Evolutionary conservation across 495 filamentous ascomycete genomes (phyloP).

Genomic region (Tuber borchii): DNA sequence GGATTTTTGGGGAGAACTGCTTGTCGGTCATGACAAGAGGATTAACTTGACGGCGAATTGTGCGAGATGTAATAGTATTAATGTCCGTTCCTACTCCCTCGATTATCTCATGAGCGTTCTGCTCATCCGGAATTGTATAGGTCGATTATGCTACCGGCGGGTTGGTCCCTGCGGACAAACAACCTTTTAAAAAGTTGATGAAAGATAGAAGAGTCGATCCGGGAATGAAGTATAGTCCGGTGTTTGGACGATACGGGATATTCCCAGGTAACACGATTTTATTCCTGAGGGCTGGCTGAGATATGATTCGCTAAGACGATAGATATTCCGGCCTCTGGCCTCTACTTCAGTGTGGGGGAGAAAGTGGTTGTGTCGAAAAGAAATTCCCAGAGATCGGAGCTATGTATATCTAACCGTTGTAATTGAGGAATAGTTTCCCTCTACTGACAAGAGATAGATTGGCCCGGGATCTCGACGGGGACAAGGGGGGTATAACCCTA

Average conservation of each 20-base stretch:
- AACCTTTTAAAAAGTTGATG: constrained; percentile 48
- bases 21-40: constrained; percentile 42
- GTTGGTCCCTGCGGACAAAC: not conserved
- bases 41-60: constrained; percentile 71
- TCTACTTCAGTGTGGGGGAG: constrained; percentile 27
- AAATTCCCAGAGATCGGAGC: constrained; percentile 29
- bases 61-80: constrained; percentile 54
- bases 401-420: constrained; percentile 14
- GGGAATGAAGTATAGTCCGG: constrained; percentile 30
- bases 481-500: not conserved
- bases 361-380: constrained; percentile 21
- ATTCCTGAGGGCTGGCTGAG: not conserved
- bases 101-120: not conserved
- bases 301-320: not conserved
- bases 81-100: constrained; percentile 5
- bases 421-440: not conserved
- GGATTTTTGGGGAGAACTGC: constrained; percentile 73
- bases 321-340: not conserved
- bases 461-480: constrained; percentile 27
- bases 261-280: constrained; percentile 2
- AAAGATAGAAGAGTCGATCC: constrained; percentile 42
- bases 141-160: constrained; percentile 28
- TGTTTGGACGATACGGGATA: constrained; percentile 37
- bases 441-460: constrained; percentile 9
- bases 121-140: not conserved